phyloP scores from a whole-genome alignment of 2,329 filamentous ascomycete species.

The Neospermospora avenae region DNA sequence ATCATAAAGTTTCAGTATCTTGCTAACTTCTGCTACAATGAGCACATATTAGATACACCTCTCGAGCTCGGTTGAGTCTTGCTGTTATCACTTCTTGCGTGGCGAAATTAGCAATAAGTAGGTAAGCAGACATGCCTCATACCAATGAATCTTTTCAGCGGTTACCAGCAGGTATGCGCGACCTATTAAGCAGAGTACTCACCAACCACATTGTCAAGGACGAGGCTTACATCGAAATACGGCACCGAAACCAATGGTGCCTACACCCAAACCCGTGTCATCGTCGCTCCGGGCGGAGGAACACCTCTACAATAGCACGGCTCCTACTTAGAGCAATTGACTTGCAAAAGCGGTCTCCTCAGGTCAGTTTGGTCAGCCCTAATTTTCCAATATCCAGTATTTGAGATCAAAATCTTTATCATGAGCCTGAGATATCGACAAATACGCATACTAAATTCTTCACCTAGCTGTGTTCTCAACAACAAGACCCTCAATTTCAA shows the following conservation, averaged over 20 bases:
- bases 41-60: too few species aligned
- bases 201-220: conserved; percentile 8
- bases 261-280: conserved; percentile 1
- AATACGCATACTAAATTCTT: too few species aligned
- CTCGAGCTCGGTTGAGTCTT: too few species aligned
- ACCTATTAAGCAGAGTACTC: conserved; percentile 5
- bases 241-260: conserved; percentile 7
- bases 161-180: conserved; percentile 6
- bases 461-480: not conserved
- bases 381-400: too few species aligned
- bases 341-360: not conserved
- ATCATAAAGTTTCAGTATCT: too few species aligned
- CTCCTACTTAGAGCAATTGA: conserved; percentile 7
- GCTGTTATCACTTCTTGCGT: too few species aligned
- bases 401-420: too few species aligned
- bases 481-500: not conserved
- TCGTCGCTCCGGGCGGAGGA: conserved; percentile 3
- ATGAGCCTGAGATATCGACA: too few species aligned
- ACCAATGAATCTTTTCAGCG: not conserved
- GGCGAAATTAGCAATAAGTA: too few species aligned
- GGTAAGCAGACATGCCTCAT: too few species aligned
- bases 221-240: conserved; percentile 6
- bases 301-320: conserved; percentile 10
- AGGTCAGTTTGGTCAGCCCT: too few species aligned
- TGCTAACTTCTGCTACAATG: too few species aligned